Conservation (phyloP, 495 filamentous ascomycete species). For the Penicillium herquei region DNA sequence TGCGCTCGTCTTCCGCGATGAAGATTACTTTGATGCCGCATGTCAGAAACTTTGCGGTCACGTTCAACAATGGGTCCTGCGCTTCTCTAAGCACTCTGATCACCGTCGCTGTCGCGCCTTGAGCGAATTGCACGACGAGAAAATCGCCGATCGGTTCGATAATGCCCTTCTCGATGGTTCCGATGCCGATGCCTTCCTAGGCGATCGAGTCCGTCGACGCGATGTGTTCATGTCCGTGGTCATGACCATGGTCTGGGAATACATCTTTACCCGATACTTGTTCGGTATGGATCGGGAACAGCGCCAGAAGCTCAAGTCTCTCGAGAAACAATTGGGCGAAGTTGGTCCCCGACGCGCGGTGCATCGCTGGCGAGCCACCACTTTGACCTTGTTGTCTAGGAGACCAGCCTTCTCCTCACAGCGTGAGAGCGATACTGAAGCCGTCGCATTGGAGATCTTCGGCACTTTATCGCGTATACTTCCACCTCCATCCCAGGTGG, state of each 20-base stretch:
- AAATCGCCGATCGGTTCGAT: slow-evolving; percentile 86
- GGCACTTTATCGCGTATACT: slow-evolving; percentile 74
- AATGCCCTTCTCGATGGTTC: slow-evolving; percentile 91
- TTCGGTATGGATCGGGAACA: slow-evolving; percentile 98
- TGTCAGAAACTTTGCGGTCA: slow-evolving; percentile 92
- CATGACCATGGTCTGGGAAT: slow-evolving; percentile 98
- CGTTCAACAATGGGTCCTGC: slow-evolving; percentile 92
- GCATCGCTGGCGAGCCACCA: slow-evolving; percentile 93
- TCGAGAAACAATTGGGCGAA: slow-evolving; percentile 87
- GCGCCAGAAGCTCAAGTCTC: slow-evolving; percentile 89
- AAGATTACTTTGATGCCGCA: slow-evolving; percentile 92
- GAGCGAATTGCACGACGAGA: slow-evolving; percentile 79
- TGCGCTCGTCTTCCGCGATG: slow-evolving; percentile 78
- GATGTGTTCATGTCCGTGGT: slow-evolving; percentile 96
- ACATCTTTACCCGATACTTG: slow-evolving; percentile 93
- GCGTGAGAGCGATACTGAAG: slow-evolving; percentile 81
- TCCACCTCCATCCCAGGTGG: slow-evolving; percentile 75
- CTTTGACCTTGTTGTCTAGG: slow-evolving; percentile 80
- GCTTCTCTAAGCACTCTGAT: slow-evolving; percentile 95
- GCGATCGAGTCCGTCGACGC: slow-evolving; percentile 78
- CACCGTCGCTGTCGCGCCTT: slow-evolving; percentile 78
- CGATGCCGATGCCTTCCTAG: slow-evolving; percentile 80
- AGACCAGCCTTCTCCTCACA: slow-evolving; percentile 71
- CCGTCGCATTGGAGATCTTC: slow-evolving; percentile 82
- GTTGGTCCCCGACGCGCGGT: slow-evolving; percentile 80